These are phyloP conservation scores for Eutrema salsugineum DNA, from an alignment of 441 rosid genomes.

Conservation along the genomic window DNA sequence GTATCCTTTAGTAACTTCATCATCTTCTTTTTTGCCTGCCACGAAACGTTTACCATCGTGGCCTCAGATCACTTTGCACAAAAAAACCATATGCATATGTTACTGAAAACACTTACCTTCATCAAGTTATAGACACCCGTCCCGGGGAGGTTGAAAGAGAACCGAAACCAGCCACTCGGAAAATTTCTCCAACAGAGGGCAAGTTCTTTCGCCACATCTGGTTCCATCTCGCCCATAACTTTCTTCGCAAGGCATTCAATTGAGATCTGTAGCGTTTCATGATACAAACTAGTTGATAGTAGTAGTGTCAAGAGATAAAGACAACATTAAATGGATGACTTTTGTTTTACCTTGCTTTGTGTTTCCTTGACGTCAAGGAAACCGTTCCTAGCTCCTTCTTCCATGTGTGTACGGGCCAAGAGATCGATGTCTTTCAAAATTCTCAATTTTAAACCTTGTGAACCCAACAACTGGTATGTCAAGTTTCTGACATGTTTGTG, in stretches of 20 bases:
- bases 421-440: neutral
- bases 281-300: neutral
- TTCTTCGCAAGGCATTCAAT: neutral
- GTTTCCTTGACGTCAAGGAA: neutral
- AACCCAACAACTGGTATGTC: neutral
- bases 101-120: too few relatives aligned
- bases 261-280: slow-evolving; percentile 8
- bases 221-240: neutral
- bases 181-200: slow-evolving; percentile 15
- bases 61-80: neutral
- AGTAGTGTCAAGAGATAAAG: neutral
- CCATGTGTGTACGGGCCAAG: slow-evolving; percentile 1
- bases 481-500: neutral
- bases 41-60: neutral
- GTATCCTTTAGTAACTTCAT: slow-evolving; percentile 3
- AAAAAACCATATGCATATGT: neutral
- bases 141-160: slow-evolving; percentile 2
- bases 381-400: neutral
- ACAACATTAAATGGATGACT: neutral
- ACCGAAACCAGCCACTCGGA: slow-evolving; percentile 16
- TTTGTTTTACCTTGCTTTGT: neutral
- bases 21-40: slow-evolving; percentile 19
- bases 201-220: neutral
- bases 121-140: neutral
- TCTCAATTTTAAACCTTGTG: neutral